Conservation (phyloP, 176 grass and related monocot species). For the Hordeum marinum region DNA sequence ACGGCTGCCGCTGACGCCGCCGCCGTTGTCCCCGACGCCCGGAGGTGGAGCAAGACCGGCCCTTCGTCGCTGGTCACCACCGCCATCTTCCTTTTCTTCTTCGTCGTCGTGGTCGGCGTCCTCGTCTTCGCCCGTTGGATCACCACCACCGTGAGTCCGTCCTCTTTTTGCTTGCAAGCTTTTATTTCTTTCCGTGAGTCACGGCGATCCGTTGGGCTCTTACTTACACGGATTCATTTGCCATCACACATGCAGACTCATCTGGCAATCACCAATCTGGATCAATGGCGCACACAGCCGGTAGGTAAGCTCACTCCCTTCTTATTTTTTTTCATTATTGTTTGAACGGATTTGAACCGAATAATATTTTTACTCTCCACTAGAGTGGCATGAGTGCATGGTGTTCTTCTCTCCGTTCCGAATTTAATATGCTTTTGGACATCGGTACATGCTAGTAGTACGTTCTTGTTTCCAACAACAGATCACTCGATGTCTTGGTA, state of each 20-base stretch:
- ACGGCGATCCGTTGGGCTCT: neutral
- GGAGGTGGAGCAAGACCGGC: slow-evolving; percentile 33
- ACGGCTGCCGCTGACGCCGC: slow-evolving; percentile 22
- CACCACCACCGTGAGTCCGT: slow-evolving; percentile 40
- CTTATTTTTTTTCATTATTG: neutral
- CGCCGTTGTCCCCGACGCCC: slow-evolving; percentile 1
- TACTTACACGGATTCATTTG: neutral
- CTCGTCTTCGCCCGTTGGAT: slow-evolving; percentile 52
- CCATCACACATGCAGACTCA: slow-evolving; percentile 23
- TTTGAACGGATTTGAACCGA: neutral
- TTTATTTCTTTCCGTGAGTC: neutral
- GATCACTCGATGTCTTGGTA: neutral
- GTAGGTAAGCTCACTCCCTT: slow-evolving; percentile 49
- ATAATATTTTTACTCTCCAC: neutral
- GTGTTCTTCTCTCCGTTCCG: neutral
- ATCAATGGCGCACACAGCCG: slow-evolving; percentile 43
- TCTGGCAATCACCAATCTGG: slow-evolving; percentile 38
- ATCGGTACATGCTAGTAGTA: neutral
- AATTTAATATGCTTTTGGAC: neutral
- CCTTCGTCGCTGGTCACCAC: slow-evolving; percentile 32
- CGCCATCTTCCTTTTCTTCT: slow-evolving; percentile 56
- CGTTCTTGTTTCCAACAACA: neutral
- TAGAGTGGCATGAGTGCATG: neutral
- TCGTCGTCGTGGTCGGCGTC: slow-evolving; percentile 47
- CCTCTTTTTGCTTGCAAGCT: neutral